Conservation (phyloP, 2,329 filamentous ascomycete genomes). For the Pseudocercospora fuligena region DNA sequence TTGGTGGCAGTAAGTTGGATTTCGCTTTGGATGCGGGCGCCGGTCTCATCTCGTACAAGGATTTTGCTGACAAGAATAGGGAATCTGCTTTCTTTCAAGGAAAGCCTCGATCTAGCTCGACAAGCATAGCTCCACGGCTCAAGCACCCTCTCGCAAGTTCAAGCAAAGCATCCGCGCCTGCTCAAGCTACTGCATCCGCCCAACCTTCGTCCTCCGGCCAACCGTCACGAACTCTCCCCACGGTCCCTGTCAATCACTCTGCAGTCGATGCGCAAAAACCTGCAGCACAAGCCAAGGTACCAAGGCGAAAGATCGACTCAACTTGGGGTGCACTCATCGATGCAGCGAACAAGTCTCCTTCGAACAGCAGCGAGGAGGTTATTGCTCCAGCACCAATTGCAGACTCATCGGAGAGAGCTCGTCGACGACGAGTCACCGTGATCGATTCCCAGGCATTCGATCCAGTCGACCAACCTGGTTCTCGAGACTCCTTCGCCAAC, state of each 20-base stretch:
- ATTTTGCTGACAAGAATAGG: slow-evolving; percentile 3
- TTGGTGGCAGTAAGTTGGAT: neutral
- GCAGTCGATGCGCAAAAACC: neutral
- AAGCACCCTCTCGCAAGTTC: neutral
- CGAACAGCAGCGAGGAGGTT: neutral
- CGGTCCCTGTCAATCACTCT: neutral
- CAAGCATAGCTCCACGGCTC: neutral
- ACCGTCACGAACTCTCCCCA: neutral
- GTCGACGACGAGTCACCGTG: neutral
- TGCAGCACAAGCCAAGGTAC: neutral
- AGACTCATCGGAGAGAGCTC: neutral
- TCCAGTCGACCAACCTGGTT: neutral
- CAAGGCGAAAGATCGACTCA: neutral
- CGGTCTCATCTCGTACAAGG: neutral
- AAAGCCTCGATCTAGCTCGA: neutral
- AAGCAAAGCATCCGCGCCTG: neutral
- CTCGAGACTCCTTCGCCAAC: neutral
- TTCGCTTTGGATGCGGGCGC: neutral
- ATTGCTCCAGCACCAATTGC: neutral
- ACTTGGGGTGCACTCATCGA: slow-evolving; percentile 8
- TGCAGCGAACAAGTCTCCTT: neutral
- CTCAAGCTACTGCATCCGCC: neutral
- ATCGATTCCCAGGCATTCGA: slow-evolving; percentile 1
- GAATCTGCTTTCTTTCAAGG: slow-evolving; percentile 6
- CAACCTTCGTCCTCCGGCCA: neutral